These are phyloP conservation scores for Onygena corvina DNA, from an alignment of 2,329 filamentous ascomycete genomes.

Conservation along the genomic window DNA sequence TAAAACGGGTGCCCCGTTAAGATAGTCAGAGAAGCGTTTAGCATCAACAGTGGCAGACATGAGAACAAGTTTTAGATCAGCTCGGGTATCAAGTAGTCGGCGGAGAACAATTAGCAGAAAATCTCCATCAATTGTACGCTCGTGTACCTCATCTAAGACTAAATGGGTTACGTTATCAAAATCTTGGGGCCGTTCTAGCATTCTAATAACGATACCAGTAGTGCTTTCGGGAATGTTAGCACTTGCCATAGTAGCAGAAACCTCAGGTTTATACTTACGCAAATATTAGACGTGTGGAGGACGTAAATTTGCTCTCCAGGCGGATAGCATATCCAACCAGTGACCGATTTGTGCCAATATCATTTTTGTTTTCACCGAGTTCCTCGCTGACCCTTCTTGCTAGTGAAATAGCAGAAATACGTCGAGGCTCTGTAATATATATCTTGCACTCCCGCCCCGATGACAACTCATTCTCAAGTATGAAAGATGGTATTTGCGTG, in stretches of 20 bases:
- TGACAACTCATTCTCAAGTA: conserved; percentile 76
- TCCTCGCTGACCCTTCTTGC: conserved; percentile 90
- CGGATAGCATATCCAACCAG: conserved; percentile 91
- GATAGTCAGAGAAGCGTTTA: conserved; percentile 76
- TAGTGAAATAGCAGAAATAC: conserved; percentile 91
- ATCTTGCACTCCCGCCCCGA: conserved; percentile 76
- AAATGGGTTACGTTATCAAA: conserved; percentile 84
- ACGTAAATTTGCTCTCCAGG: conserved; percentile 72
- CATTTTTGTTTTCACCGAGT: conserved; percentile 69
- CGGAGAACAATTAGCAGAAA: conserved; percentile 87
- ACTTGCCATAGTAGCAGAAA: background rate
- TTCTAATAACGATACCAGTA: conserved; percentile 86
- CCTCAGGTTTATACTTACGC: conserved; percentile 45
- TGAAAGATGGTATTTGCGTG: conserved; percentile 89
- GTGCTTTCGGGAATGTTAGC: conserved; percentile 28
- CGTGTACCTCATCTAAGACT: conserved; percentile 94
- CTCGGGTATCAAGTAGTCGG: conserved; percentile 61
- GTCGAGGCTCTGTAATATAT: conserved; percentile 86
- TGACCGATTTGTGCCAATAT: conserved; percentile 70
- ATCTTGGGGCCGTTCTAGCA: conserved; percentile 82
- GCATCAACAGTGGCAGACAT: conserved; percentile 98
- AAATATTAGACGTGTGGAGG: conserved; percentile 74
- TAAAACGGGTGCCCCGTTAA: conserved; percentile 72
- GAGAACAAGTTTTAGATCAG: conserved; percentile 79
- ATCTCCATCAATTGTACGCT: conserved; percentile 91